Conservation (phyloP, 352 stramenopile species). For the Aphanomyces cochlioides region DNA sequence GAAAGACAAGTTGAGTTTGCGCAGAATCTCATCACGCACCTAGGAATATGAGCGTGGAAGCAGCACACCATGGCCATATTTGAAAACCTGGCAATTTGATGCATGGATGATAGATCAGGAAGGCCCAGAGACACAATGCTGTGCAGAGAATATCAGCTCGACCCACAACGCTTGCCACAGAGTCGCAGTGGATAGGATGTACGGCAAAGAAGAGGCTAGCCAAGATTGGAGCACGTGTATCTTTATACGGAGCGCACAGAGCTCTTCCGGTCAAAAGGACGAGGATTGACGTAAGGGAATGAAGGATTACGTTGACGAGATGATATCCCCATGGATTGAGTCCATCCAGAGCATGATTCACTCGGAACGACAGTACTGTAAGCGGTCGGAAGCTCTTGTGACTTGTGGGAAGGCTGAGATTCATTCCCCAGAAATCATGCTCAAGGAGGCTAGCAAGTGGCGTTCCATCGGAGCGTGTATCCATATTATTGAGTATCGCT, state of each 20-base stretch:
- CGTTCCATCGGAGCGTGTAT: constrained; percentile 42
- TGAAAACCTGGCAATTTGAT: not conserved
- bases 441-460: constrained; percentile 46
- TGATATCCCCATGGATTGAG: constrained; percentile 61
- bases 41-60: not conserved
- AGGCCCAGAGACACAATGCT: constrained; percentile 53
- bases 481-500: constrained; percentile 60
- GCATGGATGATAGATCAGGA: constrained; percentile 48
- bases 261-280: constrained; percentile 33
- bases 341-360: constrained; percentile 49
- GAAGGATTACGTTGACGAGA: constrained; percentile 65
- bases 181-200: constrained; percentile 89
- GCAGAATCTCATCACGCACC: not conserved
- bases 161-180: constrained; percentile 87
- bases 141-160: constrained; percentile 86
- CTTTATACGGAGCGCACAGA: constrained; percentile 36
- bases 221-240: constrained; percentile 19
- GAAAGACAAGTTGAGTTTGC: not conserved
- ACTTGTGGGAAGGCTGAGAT: constrained; percentile 48
- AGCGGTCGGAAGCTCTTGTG: constrained; percentile 89
- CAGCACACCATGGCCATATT: not conserved
- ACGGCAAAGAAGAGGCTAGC: constrained; percentile 84
- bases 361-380: constrained; percentile 69
- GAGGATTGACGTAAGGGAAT: constrained; percentile 57
- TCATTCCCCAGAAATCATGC: constrained; percentile 85